These are phyloP conservation scores for Russula foetens DNA, from an alignment of 768 basidiomycete species.

Conservation along the genomic window DNA sequence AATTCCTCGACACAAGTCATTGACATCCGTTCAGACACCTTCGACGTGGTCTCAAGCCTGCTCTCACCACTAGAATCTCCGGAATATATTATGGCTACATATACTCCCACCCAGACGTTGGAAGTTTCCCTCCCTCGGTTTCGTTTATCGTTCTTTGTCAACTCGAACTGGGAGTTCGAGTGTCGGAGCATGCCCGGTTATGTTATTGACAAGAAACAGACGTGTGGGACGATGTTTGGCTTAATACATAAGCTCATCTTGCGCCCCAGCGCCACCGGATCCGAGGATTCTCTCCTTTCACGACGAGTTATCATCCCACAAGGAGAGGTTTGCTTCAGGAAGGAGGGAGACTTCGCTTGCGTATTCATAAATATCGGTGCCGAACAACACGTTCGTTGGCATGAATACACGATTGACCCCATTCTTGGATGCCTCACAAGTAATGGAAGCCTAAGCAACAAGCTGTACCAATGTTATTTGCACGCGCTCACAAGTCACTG, in stretches of 20 bases:
- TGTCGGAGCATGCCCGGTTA: not conserved
- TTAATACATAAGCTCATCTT: not conserved
- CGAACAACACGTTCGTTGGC: not conserved
- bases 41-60: not conserved
- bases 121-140: not conserved
- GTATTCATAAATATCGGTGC: not conserved
- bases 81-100: not conserved
- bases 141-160: not conserved
- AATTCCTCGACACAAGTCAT: not conserved
- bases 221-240: not conserved
- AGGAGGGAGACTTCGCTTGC: not conserved
- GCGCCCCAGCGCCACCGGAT: not conserved
- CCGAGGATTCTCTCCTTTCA: not conserved
- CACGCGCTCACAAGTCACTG: not conserved
- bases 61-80: not conserved
- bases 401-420: not conserved
- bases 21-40: not conserved
- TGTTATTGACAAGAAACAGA: slow-evolving; percentile 8
- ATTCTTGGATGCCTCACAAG: not conserved
- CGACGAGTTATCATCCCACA: not conserved
- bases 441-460: not conserved
- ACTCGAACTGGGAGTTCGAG: not conserved
- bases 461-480: not conserved
- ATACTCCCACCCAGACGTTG: not conserved
- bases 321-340: not conserved